phyloP scores from a whole-genome alignment of 805 yeast species.

The Ogataea angusta region DNA sequence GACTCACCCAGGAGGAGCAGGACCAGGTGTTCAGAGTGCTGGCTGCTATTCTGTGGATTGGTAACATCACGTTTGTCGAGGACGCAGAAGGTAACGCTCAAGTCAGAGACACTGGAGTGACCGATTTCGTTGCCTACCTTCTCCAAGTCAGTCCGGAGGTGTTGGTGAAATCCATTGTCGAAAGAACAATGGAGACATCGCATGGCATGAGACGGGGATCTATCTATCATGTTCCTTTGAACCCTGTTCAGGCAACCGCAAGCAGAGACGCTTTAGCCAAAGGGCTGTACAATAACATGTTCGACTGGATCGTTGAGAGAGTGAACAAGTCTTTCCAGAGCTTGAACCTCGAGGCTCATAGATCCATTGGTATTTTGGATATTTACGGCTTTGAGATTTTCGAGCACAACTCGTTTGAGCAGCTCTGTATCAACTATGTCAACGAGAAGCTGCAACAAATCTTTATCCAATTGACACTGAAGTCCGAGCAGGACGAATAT shows the following conservation, averaged over 20 bases:
- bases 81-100: slow-evolving; percentile 83
- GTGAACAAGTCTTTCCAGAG: slow-evolving; percentile 76
- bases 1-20: slow-evolving; percentile 77
- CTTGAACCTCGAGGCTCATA: slow-evolving; percentile 37
- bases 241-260: slow-evolving; percentile 88
- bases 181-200: slow-evolving; percentile 83
- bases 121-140: slow-evolving; percentile 89
- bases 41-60: slow-evolving; percentile 89
- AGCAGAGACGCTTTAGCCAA: slow-evolving; percentile 94
- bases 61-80: slow-evolving; percentile 83
- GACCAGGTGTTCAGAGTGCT: slow-evolving; percentile 84
- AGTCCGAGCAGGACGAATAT: slow-evolving; percentile 97
- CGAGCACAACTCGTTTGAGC: slow-evolving; percentile 93
- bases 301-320: slow-evolving; percentile 94
- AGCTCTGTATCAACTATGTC: slow-evolving; percentile 91
- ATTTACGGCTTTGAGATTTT: slow-evolving; percentile 96
- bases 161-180: slow-evolving; percentile 65
- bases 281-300: slow-evolving; percentile 86
- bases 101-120: slow-evolving; percentile 83
- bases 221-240: slow-evolving; percentile 90
- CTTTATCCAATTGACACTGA: slow-evolving; percentile 90
- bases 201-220: slow-evolving; percentile 92
- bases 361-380: slow-evolving; percentile 90
- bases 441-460: slow-evolving; percentile 96
- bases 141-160: slow-evolving; percentile 72